Evolutionary conservation across 495 filamentous ascomycete species (phyloP), one percentile per base, ranked within the genome.

Genomic region (Penicillium ochrochloron): DNA sequence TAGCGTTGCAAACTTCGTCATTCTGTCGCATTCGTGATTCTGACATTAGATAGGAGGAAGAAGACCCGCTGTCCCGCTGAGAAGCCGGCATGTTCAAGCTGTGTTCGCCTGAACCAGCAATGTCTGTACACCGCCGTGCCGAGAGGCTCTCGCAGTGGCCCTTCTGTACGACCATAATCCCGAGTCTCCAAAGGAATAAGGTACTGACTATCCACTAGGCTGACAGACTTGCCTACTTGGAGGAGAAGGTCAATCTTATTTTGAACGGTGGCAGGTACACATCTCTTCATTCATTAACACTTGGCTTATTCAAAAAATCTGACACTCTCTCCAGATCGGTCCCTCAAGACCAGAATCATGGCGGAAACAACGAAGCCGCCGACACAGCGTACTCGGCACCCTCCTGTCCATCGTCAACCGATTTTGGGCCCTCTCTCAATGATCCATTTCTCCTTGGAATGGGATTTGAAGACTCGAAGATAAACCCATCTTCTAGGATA

Each of bases 11-110:
- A 5, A 2, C 8, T 7, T 12, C 29, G n/a, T 60, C 51, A n/a
- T 41, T 12, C 14, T 25, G 9, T 34, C 12, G 34, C 12, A 0
- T 41, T 35, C 17, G 10, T 15, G 10, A 11, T 52, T 34, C 53
- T 70, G n/a, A 63, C 60, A 14, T 53, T 34, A 11, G 34, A 59
- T 48, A 82, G 78, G 69, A 65, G 79, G 60, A 82, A 83, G 67
- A 83, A 83, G 59, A 80, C 73, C 14, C 77, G 80, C 23, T 83
- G 80, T 66, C 80, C 80, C 2, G 80, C 78, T 9, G 80, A 83
- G 63, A 80, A 75, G 56, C 80, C 80, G 12, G 66, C 75, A 1
- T 83, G 80, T 54, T 83, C 80, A 19, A 80, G 75, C 62, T 83
- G 80, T 62, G 67, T 78, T 8, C 74, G 80, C 12, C 71, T 83